Evolutionary conservation across 495 filamentous ascomycete species (phyloP), one percentile per base, ranked within the genome.

Genomic region (Rusavskia elegans): DNA sequence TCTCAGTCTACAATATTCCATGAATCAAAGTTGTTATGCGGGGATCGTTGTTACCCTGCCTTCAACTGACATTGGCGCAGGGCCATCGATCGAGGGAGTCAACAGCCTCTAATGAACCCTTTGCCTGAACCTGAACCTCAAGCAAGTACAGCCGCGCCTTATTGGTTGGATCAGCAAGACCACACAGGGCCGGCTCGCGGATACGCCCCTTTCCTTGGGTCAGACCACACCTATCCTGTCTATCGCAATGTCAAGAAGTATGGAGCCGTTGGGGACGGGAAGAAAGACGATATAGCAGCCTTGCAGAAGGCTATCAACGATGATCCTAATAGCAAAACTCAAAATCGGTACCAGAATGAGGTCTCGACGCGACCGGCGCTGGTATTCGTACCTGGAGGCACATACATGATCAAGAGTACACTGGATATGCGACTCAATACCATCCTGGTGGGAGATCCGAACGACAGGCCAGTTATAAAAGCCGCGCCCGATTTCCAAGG

Each of bases 161-260:
- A 62, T 52, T 70, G 68, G 68, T 55, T 70, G 1, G 61, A 68
- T 30, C 51, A 56, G 1, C 61, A 66, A 20, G 62, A 70, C 44
- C 66, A 68, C 45, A 64, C 60, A 2, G 55, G 57, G 14, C 23
- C 48, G 3, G 66, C 58, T 5, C 56, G 64, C 6, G 68, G 67
- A 3, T 62, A 63, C 27, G 68, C 67, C 2, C 71, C 74, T 1
- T 71, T 68, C 42, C 56, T 60, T 23, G 57, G 54, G 25, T 27
- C 25, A 17, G 63, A 70, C 36, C 51, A 58, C 16, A 49, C 51
- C 0, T 82, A 78, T 49, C 66, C 74, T 2, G 73, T 81, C 0
- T 81, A 77, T 53, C 68, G 79, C 6, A 78, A 79, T 48, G 76
- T 71, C 0, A 70, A 73, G 46, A 63, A 71, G 36, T 82, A 77